Conservation (phyloP, 192 early-diverging fungal genomes). For the Haplosporangium gracile region DNA sequence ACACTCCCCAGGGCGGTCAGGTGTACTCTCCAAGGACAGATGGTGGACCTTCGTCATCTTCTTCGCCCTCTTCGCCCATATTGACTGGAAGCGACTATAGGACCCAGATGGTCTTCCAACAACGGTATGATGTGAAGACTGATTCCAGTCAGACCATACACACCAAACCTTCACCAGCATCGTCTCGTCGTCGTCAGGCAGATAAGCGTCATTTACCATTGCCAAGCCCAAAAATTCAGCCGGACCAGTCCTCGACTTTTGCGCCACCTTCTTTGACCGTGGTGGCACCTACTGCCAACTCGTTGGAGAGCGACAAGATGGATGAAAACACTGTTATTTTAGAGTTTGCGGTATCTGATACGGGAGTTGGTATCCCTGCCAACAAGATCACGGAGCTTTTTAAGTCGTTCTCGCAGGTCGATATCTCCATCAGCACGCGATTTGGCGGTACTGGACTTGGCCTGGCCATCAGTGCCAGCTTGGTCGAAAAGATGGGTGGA, state of each 20-base stretch:
- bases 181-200: constrained; percentile 34
- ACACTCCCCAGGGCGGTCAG: constrained; percentile 3
- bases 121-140: constrained; percentile 47
- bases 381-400: constrained; percentile 65
- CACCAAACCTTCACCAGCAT: constrained; percentile 23
- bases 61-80: constrained; percentile 44
- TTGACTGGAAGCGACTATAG: constrained; percentile 33
- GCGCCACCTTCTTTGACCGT: constrained; percentile 37
- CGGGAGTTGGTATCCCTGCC: constrained; percentile 51
- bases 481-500: constrained; percentile 77
- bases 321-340: constrained; percentile 51
- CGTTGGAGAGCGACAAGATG: constrained; percentile 24
- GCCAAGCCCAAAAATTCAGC: not conserved
- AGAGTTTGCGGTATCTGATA: constrained; percentile 54
- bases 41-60: not conserved
- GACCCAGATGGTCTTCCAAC: constrained; percentile 48
- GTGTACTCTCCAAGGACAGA: not conserved
- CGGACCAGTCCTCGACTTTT: not conserved
- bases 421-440: constrained; percentile 67
- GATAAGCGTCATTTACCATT: constrained; percentile 19
- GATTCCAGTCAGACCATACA: not conserved
- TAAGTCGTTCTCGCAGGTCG: constrained; percentile 75
- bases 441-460: constrained; percentile 76
- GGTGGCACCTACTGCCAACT: constrained; percentile 52
- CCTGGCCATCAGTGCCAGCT: constrained; percentile 71